Evolutionary conservation across 106 monocot genomes (phyloP).

Genomic region (Phalaenopsis aphrodite): DNA sequence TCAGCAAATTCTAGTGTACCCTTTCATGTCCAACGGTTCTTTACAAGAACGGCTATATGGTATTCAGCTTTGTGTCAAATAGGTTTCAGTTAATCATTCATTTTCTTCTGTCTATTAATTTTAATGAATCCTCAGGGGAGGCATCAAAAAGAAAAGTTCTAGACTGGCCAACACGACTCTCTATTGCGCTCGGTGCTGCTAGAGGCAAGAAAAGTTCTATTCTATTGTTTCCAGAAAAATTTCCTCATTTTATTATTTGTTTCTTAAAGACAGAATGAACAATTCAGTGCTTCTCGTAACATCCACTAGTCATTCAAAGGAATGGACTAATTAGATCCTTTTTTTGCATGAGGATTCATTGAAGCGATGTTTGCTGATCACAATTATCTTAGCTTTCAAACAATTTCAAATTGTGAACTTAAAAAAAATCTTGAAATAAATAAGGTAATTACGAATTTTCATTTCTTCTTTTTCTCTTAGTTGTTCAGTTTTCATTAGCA

Average conservation of each 20-base stretch:
- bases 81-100: not conserved
- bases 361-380: not conserved
- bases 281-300: not conserved
- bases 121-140: conserved; percentile 25
- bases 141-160: conserved; percentile 57
- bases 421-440: not conserved
- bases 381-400: not conserved
- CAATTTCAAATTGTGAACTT: not conserved
- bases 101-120: not conserved
- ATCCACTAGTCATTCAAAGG: not conserved
- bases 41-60: conserved; percentile 63
- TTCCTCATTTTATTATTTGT: not conserved
- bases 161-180: conserved; percentile 56
- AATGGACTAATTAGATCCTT: not conserved
- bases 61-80: conserved; percentile 6
- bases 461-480: too few species aligned
- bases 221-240: not conserved
- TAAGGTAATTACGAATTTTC: too few species aligned
- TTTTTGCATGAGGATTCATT: not conserved
- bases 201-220: conserved; percentile 27
- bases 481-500: too few species aligned
- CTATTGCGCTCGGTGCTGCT: conserved; percentile 53
- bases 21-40: conserved; percentile 67
- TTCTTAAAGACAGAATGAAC: not conserved
- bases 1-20: conserved; percentile 60